A percentile compares a stretch with the other conserved stretches of the same genome.
phyloP scores from a whole-genome alignment of 345 rosid species.

The Gossypium australe region DNA sequence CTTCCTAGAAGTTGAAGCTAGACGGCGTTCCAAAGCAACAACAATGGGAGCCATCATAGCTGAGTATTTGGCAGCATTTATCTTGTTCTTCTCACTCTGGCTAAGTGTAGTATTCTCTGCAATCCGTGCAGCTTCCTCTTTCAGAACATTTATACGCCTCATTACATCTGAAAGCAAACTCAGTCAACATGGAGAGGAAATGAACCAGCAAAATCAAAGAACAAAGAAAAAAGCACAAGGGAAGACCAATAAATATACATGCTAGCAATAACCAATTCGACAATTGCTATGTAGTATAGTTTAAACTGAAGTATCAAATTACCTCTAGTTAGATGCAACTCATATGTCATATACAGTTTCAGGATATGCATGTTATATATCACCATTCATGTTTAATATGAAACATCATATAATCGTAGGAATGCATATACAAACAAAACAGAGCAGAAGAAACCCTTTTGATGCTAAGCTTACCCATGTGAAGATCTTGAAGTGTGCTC shows the following conservation, averaged over 20 bases:
- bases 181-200: slow-evolving; percentile 3
- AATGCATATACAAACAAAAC: neutral
- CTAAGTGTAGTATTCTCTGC: slow-evolving; percentile 82
- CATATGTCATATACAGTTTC: neutral
- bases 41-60: slow-evolving; percentile 96
- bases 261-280: neutral
- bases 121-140: slow-evolving; percentile 83
- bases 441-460: slow-evolving; percentile 15
- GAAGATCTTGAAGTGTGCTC: slow-evolving; percentile 94
- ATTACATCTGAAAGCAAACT: slow-evolving; percentile 58
- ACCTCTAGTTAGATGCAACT: slow-evolving; percentile 1
- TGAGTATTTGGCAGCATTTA: slow-evolving; percentile 83
- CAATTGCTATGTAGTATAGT: neutral
- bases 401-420: neutral
- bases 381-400: neutral
- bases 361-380: neutral
- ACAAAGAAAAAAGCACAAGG: neutral
- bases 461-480: slow-evolving; percentile 53
- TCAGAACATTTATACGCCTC: slow-evolving; percentile 76
- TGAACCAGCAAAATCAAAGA: neutral
- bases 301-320: neutral
- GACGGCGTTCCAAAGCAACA: slow-evolving; percentile 85
- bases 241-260: neutral
- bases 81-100: slow-evolving; percentile 78
- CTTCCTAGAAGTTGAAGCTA: slow-evolving; percentile 77